Conservation (phyloP, 73 alveolate species). For the Blepharisma japonicum region DNA sequence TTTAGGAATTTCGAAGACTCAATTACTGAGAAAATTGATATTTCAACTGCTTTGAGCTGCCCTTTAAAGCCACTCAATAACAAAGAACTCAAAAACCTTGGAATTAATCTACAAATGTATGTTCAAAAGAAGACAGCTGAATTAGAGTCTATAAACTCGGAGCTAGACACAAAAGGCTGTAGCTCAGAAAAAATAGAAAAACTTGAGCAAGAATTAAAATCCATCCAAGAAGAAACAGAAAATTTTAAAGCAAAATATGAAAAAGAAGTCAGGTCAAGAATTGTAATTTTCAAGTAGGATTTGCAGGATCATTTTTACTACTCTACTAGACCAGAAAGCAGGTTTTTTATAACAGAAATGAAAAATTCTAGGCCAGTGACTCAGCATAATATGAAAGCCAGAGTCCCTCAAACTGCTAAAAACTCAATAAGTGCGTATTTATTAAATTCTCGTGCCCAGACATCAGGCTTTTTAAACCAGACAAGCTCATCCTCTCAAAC, state of each 20-base stretch:
- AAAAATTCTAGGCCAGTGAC: not conserved
- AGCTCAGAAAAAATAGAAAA: not conserved
- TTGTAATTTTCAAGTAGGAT: not conserved
- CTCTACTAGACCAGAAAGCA: not conserved
- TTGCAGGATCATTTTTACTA: too few species aligned
- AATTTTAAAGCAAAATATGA: not conserved
- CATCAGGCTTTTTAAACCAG: too few species aligned
- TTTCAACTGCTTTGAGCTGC: not conserved
- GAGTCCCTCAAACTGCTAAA: too few species aligned
- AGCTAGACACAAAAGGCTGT: too few species aligned
- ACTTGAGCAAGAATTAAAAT: not conserved
- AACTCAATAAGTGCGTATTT: too few species aligned
- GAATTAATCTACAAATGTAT: not conserved
- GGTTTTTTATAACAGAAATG: not conserved
- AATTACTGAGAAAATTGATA: not conserved
- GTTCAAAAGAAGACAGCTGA: not conserved
- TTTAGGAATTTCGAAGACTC: too few species aligned
- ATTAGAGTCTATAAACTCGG: not conserved
- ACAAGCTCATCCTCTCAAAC: too few species aligned
- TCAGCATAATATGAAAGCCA: not conserved
- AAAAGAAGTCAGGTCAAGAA: not conserved
- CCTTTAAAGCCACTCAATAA: not conserved
- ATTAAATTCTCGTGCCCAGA: too few species aligned
- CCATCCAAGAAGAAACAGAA: not conserved
- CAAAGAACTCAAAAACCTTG: not conserved